These are phyloP conservation scores for Alternaria arbusti DNA, from an alignment of 2,329 filamentous ascomycete genomes.

Conservation along the genomic window DNA sequence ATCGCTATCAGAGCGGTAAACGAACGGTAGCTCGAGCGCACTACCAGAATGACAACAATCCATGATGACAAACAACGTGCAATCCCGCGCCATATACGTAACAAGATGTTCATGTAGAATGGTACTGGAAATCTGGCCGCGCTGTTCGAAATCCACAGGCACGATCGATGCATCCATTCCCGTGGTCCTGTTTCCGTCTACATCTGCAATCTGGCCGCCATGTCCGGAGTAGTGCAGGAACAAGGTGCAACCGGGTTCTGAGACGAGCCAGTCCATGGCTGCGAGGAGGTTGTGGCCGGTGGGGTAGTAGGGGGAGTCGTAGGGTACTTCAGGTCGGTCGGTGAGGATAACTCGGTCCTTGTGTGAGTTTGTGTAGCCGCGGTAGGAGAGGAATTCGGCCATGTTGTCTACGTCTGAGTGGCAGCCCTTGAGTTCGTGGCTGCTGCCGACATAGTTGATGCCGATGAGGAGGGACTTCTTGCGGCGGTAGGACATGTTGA, in stretches of 20 bases:
- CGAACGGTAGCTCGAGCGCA: constrained; percentile 64
- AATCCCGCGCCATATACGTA: constrained; percentile 57
- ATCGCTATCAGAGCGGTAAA: constrained; percentile 63
- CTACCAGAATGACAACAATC: constrained; percentile 69
- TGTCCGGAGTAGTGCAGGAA: constrained; percentile 68
- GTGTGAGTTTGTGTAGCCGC: constrained; percentile 52
- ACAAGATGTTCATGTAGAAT: constrained; percentile 61
- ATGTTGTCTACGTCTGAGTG: constrained; percentile 59
- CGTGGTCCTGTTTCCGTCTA: constrained; percentile 47
- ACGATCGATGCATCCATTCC: constrained; percentile 60
- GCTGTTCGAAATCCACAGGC: constrained; percentile 59
- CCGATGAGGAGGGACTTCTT: constrained; percentile 61
- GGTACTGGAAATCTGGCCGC: constrained; percentile 61
- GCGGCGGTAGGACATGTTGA: constrained; percentile 28
- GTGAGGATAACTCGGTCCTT: constrained; percentile 55
- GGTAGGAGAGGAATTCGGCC: constrained; percentile 53
- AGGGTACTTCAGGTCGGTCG: constrained; percentile 45
- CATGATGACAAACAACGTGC: constrained; percentile 63
- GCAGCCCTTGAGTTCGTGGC: constrained; percentile 56
- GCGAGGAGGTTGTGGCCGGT: constrained; percentile 56
- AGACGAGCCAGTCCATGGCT: constrained; percentile 65
- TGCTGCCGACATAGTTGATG: constrained; percentile 58
- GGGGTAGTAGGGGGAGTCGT: constrained; percentile 44
- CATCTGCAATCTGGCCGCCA: constrained; percentile 60
- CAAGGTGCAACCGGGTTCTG: constrained; percentile 58